Conservation (phyloP, 805 yeast genomes). For the Yarrowia sp. region DNA sequence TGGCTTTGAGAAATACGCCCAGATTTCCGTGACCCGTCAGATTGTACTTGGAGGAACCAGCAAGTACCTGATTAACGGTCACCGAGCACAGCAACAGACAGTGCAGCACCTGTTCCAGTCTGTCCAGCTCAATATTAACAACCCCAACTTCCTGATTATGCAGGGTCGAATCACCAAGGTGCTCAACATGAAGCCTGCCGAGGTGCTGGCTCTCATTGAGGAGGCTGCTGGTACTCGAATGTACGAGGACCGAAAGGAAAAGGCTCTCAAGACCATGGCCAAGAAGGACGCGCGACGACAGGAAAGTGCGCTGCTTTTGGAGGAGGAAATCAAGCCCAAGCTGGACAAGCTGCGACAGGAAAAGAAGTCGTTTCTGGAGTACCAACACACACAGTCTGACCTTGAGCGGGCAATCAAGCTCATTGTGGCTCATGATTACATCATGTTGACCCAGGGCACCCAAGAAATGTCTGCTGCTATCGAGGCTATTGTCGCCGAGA, state of each 20-base stretch:
- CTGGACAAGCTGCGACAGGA: slow-evolving; percentile 75
- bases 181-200: slow-evolving; percentile 90
- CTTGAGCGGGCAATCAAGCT: slow-evolving; percentile 70
- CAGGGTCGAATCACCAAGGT: slow-evolving; percentile 98
- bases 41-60: slow-evolving; percentile 87
- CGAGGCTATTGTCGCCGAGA: slow-evolving; percentile 26
- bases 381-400: slow-evolving; percentile 77
- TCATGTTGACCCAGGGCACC: slow-evolving; percentile 43
- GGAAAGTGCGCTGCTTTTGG: slow-evolving; percentile 67
- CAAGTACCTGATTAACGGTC: slow-evolving; percentile 91
- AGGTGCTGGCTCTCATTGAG: slow-evolving; percentile 84
- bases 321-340: slow-evolving; percentile 91
- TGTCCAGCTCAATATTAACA: slow-evolving; percentile 92
- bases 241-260: slow-evolving; percentile 89
- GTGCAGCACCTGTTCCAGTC: slow-evolving; percentile 88
- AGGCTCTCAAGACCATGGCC: slow-evolving; percentile 86
- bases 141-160: slow-evolving; percentile 96
- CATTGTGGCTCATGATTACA: slow-evolving; percentile 74
- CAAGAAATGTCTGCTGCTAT: slow-evolving; percentile 41
- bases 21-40: slow-evolving; percentile 89
- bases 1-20: slow-evolving; percentile 72
- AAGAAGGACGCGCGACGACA: slow-evolving; percentile 82
- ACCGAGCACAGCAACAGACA: slow-evolving; percentile 90
- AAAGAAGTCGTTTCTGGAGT: slow-evolving; percentile 78
- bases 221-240: slow-evolving; percentile 98